Evolutionary conservation across 1,284 basidiomycete species (phyloP).

Genomic region (Tilletia caries): DNA sequence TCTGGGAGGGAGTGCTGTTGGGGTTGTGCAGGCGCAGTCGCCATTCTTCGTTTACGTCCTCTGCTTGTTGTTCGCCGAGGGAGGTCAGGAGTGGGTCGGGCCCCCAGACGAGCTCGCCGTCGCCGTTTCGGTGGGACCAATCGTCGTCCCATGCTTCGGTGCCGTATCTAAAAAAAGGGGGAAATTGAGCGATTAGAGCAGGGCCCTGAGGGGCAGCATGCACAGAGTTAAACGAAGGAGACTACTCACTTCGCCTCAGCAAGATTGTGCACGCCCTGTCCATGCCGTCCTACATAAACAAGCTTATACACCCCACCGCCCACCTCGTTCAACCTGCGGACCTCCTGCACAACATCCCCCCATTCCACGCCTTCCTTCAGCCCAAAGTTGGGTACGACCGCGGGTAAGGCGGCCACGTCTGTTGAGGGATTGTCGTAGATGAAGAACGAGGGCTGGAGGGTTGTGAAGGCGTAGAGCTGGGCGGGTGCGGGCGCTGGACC

Average conservation of each 20-base stretch:
- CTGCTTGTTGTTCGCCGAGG: slow-evolving; percentile 32
- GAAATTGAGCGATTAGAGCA: background rate
- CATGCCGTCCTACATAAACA: slow-evolving; percentile 31
- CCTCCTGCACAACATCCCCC: slow-evolving; percentile 19
- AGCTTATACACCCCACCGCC: slow-evolving; percentile 29
- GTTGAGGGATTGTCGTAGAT: slow-evolving; percentile 30
- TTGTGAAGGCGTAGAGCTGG: slow-evolving; percentile 26
- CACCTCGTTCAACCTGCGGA: slow-evolving; percentile 26
- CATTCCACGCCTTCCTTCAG: slow-evolving; percentile 29
- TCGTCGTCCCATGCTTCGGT: slow-evolving; percentile 28
- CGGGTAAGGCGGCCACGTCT: slow-evolving; percentile 24
- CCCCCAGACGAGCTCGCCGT: slow-evolving; percentile 31
- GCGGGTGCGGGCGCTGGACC: slow-evolving; percentile 20
- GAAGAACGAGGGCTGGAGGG: slow-evolving; percentile 24
- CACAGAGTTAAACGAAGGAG: background rate
- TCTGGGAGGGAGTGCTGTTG: slow-evolving; percentile 21
- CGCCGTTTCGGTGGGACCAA: slow-evolving; percentile 27
- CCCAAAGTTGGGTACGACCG: slow-evolving; percentile 34
- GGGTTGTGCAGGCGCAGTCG: slow-evolving; percentile 20
- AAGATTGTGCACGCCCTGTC: slow-evolving; percentile 36
- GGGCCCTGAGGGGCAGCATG: too few species aligned
- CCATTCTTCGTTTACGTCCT: slow-evolving; percentile 30
- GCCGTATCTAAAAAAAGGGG: slow-evolving; percentile 22
- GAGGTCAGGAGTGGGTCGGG: slow-evolving; percentile 31
- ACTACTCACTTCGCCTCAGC: slow-evolving; percentile 20